Evolutionary conservation across 75 land plant species (phyloP), one percentile per base, ranked within the genome.

Genomic region (Gnetum montanum): DNA sequence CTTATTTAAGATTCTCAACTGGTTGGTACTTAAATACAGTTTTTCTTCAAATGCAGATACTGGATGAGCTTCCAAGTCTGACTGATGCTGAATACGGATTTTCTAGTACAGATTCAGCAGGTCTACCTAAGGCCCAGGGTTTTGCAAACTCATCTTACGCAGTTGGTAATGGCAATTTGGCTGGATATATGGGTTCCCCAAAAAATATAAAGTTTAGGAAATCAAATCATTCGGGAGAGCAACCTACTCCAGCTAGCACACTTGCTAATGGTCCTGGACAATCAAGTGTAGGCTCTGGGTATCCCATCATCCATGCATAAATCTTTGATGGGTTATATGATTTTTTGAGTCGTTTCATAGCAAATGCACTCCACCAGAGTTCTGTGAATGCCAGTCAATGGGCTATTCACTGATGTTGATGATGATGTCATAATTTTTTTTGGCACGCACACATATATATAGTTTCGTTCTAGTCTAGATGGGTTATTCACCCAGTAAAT

Each of bases 21-120:
- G 6, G 13, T 0, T 31, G 35, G 12, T 5, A 7, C 8, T 20
- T 16, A 8, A 13, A 8, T 2, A 19, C 11, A 2, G 15, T 23
- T 26, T 13, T n/a, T n/a, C n/a, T n/a, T n/a, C n/a, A n/a, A 48
- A 43, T 58, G 11, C 65, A 88, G 94, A 88, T 88, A 31, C 51
- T 93, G 75, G 98, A 93, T 55, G 94, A 93, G 37, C 38, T 93
- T 31, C 98, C 98, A 31, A 63, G 79, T 24, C 94, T 88, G 28
- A 77, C 70, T 56, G 94, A 88, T 49, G 48, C 61, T 6, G 74
- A 81, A 35, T 78, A 72, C 45, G 72, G 85, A 18, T 70, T 63
- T 60, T 63, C 60, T 25, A 43, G 61, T 38, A 58, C 62, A 2
- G 94, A 88, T 68, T 27, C 86, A 24, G 79, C 90, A 19, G 95